Base-by-base conservation (phyloP, 1,284 basidiomycete species). In the Cutaneotrichosporon sp. region DNA sequence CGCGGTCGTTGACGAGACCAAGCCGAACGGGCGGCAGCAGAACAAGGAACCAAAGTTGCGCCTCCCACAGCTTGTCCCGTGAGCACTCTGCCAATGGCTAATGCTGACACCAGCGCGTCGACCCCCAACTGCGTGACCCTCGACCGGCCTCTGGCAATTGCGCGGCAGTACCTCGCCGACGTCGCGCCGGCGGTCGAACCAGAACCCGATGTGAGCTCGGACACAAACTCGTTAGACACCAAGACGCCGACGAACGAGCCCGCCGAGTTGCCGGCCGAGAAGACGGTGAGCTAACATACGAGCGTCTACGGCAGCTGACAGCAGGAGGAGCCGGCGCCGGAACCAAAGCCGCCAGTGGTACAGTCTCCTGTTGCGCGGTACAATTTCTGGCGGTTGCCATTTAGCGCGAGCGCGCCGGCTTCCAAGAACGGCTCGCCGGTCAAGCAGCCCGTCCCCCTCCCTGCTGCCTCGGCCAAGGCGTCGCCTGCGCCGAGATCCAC, bases 1-100 rank as follows among this genome's bases (percentile, higher is more conserved):
- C 22, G 64, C 60, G 4, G 80, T 88, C 44, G 77, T 84, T 38
- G 81, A 80, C 54, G 90, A 92, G 77, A 88, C 86, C 76, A 84
- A 86, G 66, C 37, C 49, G 15, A 17, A 10, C 48, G 51, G 9
- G 81, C 80, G 39, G n/a, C 60, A 58, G 18, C 71, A 87, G 26
- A 47, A 41, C n/a, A 57, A 57, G 38, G 59, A 60, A 21, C 42
- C 42, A 20, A 57, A 56, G 42, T 42, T 55, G 33, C 62, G 52
- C 12, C 26, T 65, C 12, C 67, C 71, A 4, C 66, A 68, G 52
- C 56, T 73, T 0, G 69, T 73, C 36, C 57, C 50, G 50, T 55
- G 39, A 47, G 30, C 37, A 38, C 12, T 30, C 17, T 3, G 20
- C 36, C 13, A 2, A 12, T 4, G 4, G 15, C 46, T 50, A 20